Evolutionary conservation across 2,329 filamentous ascomycete species (phyloP).

Genomic region (Mycosphaerelloides madeirae): DNA sequence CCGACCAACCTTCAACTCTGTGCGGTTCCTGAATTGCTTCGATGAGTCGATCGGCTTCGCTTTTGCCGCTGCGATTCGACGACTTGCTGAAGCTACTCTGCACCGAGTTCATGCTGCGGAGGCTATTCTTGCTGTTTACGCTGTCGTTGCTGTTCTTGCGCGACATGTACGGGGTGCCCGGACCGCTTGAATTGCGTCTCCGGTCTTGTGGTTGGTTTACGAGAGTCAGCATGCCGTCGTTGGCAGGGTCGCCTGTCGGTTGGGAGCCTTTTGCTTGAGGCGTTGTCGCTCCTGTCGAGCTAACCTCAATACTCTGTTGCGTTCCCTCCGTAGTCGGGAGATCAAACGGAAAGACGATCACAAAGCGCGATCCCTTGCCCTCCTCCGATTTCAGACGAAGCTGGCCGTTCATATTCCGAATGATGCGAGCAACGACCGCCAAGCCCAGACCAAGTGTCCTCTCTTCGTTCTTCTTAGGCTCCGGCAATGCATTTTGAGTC

Average conservation of each 20-base stretch:
- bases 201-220: constrained; percentile 46
- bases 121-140: constrained; percentile 49
- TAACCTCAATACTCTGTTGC: constrained; percentile 15
- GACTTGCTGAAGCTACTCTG: constrained; percentile 30
- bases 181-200: constrained; percentile 15
- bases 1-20: constrained; percentile 27
- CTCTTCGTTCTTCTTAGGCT: constrained; percentile 26
- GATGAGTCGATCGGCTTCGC: constrained; percentile 66
- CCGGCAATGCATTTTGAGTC: constrained; percentile 29
- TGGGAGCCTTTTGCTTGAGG: constrained; percentile 17
- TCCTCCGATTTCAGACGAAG: constrained; percentile 77
- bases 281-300: constrained; percentile 23
- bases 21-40: constrained; percentile 63
- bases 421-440: constrained; percentile 79
- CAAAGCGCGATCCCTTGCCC: constrained; percentile 76
- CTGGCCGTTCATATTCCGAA: constrained; percentile 89
- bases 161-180: constrained; percentile 12
- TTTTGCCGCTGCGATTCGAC: constrained; percentile 43
- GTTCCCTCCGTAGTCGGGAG: constrained; percentile 45
- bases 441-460: constrained; percentile 71
- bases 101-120: constrained; percentile 40
- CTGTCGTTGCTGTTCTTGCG: constrained; percentile 41
- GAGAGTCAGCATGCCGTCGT: constrained; percentile 56
- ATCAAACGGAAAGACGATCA: constrained; percentile 72
- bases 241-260: constrained; percentile 12